Conservation (phyloP, 2,329 filamentous ascomycete genomes). For the Gnomoniopsis sp. region DNA sequence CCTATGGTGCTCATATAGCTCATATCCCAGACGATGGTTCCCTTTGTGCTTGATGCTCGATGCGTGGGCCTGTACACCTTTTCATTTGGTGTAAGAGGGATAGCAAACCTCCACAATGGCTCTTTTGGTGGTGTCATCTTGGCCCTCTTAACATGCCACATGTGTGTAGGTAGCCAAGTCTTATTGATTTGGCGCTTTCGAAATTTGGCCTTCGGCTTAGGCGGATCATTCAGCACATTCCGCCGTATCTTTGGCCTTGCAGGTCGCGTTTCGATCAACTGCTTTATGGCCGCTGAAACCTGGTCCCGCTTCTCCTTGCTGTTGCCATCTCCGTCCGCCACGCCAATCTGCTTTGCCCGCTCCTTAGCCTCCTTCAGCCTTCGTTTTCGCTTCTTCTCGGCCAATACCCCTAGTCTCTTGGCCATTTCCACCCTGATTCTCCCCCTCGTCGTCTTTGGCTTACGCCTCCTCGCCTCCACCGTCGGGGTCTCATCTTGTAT, state of each 20-base stretch:
- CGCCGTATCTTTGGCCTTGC: slow-evolving; percentile 66
- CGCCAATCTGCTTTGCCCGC: slow-evolving; percentile 22
- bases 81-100: slow-evolving; percentile 80
- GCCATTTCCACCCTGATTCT: slow-evolving; percentile 73
- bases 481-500: slow-evolving; percentile 86
- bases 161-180: slow-evolving; percentile 90
- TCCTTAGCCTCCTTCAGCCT: slow-evolving; percentile 32
- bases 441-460: slow-evolving; percentile 54
- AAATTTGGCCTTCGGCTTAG: slow-evolving; percentile 61
- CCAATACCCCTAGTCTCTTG: slow-evolving; percentile 63
- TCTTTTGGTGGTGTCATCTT: slow-evolving; percentile 77
- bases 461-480: slow-evolving; percentile 62
- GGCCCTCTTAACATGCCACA: slow-evolving; percentile 90
- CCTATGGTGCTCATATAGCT: slow-evolving; percentile 90
- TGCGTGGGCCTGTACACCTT: slow-evolving; percentile 90
- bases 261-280: slow-evolving; percentile 35
- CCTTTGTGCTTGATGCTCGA: slow-evolving; percentile 69
- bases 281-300: slow-evolving; percentile 18
- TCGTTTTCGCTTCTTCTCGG: slow-evolving; percentile 50
- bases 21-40: slow-evolving; percentile 85
- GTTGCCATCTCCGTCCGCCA: slow-evolving; percentile 11
- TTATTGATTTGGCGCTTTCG: slow-evolving; percentile 83
- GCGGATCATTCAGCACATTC: slow-evolving; percentile 62
- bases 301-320: slow-evolving; percentile 20
- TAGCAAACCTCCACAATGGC: slow-evolving; percentile 84